Evolutionary conservation across 176 grass and related monocot genomes (phyloP).

Genomic region (Eremochloa ophiuroides): DNA sequence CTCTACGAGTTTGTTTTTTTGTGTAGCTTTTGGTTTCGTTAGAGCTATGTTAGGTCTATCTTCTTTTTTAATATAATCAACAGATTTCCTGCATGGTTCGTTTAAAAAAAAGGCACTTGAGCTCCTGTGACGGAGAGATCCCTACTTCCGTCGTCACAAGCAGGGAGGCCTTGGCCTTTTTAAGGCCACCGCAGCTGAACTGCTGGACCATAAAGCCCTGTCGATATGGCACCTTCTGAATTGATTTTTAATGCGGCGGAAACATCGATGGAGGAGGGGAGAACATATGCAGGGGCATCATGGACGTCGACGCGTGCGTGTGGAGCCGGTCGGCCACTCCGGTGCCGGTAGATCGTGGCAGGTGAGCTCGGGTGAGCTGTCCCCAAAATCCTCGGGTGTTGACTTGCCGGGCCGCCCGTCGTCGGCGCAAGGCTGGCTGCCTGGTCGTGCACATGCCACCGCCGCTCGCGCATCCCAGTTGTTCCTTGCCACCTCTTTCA

Average conservation of each 20-base stretch:
- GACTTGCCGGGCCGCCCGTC: background rate
- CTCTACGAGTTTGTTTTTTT: too few species aligned
- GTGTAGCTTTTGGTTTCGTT: too few species aligned
- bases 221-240: too few species aligned
- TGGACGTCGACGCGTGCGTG: background rate
- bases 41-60: too few species aligned
- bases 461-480: background rate
- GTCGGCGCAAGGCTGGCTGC: background rate
- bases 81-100: too few species aligned
- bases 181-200: too few species aligned
- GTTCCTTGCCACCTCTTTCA: background rate
- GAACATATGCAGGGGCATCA: constrained; percentile 13
- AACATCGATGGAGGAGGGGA: background rate
- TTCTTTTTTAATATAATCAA: too few species aligned
- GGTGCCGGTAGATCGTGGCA: constrained; percentile 12
- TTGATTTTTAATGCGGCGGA: constrained; percentile 22
- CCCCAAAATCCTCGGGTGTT: constrained; percentile 1
- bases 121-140: too few species aligned
- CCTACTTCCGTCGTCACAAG: too few species aligned
- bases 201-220: too few species aligned
- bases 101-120: too few species aligned
- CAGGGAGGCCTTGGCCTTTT: too few species aligned
- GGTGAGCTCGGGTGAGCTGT: constrained; percentile 1
- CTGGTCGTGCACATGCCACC: background rate
- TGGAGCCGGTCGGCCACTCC: background rate